Evolutionary conservation across 2,329 filamentous ascomycete genomes (phyloP).

Genomic region (Colletotrichum scovillei): DNA sequence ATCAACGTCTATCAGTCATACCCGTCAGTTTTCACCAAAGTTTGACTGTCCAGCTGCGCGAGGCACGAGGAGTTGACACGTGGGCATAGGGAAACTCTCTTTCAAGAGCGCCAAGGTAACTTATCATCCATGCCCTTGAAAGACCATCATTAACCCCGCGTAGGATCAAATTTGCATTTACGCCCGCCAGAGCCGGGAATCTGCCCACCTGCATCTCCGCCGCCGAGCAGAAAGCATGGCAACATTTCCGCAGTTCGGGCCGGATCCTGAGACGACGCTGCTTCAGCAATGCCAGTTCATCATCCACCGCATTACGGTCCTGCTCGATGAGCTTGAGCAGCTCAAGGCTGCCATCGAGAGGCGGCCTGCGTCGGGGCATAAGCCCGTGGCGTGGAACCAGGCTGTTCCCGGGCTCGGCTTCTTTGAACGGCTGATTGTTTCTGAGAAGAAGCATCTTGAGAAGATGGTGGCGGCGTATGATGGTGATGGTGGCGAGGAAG

Average conservation of each 20-base stretch:
- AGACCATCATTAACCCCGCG: neutral
- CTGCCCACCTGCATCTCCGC: neutral
- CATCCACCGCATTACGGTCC: slow-evolving; percentile 11
- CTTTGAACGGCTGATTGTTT: slow-evolving; percentile 33
- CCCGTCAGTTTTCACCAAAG: neutral
- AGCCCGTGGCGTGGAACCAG: slow-evolving; percentile 35
- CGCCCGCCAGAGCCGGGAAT: neutral
- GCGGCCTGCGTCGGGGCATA: slow-evolving; percentile 26
- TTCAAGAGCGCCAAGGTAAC: neutral
- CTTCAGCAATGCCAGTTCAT: slow-evolving; percentile 30
- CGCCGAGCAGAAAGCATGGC: neutral
- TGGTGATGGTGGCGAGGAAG: neutral
- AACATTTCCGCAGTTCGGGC: slow-evolving; percentile 12
- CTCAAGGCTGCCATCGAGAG: slow-evolving; percentile 29
- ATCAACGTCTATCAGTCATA: neutral
- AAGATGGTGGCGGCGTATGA: slow-evolving; percentile 28
- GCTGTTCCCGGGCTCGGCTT: slow-evolving; percentile 31
- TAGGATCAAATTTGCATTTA: neutral
- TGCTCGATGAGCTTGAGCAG: slow-evolving; percentile 32
- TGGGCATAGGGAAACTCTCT: neutral
- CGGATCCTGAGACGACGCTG: slow-evolving; percentile 4
- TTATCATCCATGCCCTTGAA: neutral
- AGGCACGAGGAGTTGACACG: no score
- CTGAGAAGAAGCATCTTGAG: slow-evolving; percentile 34
- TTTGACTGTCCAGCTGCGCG: neutral